phyloP scores from a whole-genome alignment of 2,329 filamentous ascomycete species.

The Thermoascus crustaceus region DNA sequence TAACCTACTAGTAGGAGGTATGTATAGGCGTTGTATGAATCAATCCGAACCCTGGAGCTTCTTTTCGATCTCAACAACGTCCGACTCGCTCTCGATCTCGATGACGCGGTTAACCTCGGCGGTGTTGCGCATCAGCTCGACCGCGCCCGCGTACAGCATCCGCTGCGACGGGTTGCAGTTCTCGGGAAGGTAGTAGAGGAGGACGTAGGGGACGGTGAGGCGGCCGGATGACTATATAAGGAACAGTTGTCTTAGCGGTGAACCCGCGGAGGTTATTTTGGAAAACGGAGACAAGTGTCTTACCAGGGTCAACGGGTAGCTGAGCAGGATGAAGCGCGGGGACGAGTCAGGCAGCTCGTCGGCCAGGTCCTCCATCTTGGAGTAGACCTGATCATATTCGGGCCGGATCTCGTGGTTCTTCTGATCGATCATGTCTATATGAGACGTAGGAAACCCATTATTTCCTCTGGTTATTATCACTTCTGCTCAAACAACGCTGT shows the following conservation, averaged over 20 bases:
- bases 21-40: too few relatives aligned
- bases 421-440: constrained; percentile 78
- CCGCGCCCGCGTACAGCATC: constrained; percentile 93
- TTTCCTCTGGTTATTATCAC: constrained; percentile 3
- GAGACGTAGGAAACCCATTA: constrained; percentile 17
- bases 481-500: neutral
- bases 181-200: constrained; percentile 88
- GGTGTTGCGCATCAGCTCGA: constrained; percentile 90
- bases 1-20: too few relatives aligned
- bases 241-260: neutral
- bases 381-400: constrained; percentile 73
- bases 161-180: constrained; percentile 80
- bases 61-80: constrained; percentile 71
- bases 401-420: constrained; percentile 82
- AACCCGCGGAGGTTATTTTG: neutral
- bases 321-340: constrained; percentile 81
- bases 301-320: constrained; percentile 83
- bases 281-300: too few relatives aligned
- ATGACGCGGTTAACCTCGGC: constrained; percentile 83
- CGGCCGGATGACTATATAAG: constrained; percentile 65
- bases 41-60: constrained; percentile 41
- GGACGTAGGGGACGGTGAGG: constrained; percentile 81
- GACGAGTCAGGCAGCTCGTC: constrained; percentile 91
- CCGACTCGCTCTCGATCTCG: constrained; percentile 72
- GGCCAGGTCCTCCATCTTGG: constrained; percentile 66